Conservation (phyloP, 176 grass and related monocot species). For the Miscanthus lutarioriparius region DNA sequence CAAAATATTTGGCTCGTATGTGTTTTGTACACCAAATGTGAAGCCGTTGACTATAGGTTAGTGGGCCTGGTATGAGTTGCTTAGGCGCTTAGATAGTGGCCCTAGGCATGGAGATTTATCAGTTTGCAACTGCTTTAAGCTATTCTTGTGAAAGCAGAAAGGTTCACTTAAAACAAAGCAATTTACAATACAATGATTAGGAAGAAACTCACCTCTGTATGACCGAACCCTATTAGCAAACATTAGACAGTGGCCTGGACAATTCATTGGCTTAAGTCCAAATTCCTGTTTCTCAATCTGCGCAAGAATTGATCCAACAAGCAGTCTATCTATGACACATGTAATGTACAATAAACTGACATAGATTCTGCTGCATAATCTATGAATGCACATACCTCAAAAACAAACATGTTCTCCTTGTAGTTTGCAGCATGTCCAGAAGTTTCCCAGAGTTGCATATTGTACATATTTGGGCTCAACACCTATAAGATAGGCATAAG, state of each 20-base stretch:
- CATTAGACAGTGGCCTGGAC: slow-evolving; percentile 98
- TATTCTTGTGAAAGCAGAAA: neutral
- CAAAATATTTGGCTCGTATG: neutral
- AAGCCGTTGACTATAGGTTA: too few species aligned
- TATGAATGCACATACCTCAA: slow-evolving; percentile 62
- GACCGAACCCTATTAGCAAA: slow-evolving; percentile 92
- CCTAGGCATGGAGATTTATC: too few species aligned
- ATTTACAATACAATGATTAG: slow-evolving; percentile 22
- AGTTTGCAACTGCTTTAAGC: neutral
- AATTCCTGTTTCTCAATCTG: slow-evolving; percentile 99
- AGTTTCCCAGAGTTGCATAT: slow-evolving; percentile 99
- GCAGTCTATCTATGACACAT: neutral
- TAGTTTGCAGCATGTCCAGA: slow-evolving; percentile 98
- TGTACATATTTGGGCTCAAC: slow-evolving; percentile 93
- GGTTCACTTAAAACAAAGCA: slow-evolving; percentile 11
- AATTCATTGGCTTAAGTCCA: slow-evolving; percentile 99
- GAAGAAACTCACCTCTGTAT: slow-evolving; percentile 76
- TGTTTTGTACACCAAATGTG: too few species aligned
- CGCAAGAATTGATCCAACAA: slow-evolving; percentile 19
- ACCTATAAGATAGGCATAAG: slow-evolving; percentile 49
- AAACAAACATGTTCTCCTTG: slow-evolving; percentile 98
- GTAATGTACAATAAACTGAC: neutral
- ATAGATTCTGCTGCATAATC: neutral
- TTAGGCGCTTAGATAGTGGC: too few species aligned
- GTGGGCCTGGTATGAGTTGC: too few species aligned